A percentile compares a stretch with the other conserved stretches of the same genome.
Conservation (phyloP, 768 basidiomycete genomes). For the Mycena kentingensis region DNA sequence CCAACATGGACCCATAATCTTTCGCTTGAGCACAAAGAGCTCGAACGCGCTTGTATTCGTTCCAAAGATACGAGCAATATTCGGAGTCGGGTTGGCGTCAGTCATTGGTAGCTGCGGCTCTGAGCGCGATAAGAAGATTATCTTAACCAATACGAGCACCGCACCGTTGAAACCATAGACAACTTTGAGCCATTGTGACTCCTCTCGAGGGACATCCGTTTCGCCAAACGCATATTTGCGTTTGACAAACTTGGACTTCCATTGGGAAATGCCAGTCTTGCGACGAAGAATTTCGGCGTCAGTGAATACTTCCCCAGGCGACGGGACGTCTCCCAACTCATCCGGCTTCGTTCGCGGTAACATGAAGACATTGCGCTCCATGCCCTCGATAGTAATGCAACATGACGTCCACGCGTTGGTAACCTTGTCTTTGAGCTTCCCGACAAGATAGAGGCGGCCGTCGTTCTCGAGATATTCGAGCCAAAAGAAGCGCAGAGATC, state of each 20-base stretch:
- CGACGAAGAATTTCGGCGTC: slow-evolving; percentile 84
- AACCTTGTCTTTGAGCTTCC: slow-evolving; percentile 84
- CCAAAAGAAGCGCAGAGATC: slow-evolving; percentile 92
- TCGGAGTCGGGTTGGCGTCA: slow-evolving; percentile 64
- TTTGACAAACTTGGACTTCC: slow-evolving; percentile 82
- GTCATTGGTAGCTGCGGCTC: slow-evolving; percentile 75
- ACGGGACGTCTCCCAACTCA: slow-evolving; percentile 65
- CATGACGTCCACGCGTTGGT: slow-evolving; percentile 76
- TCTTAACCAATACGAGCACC: slow-evolving; percentile 24
- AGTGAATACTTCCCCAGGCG: slow-evolving; percentile 67
- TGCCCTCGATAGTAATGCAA: slow-evolving; percentile 80
- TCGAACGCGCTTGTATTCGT: slow-evolving; percentile 94
- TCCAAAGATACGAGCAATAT: slow-evolving; percentile 86
- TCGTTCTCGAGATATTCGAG: slow-evolving; percentile 89
- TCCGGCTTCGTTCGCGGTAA: slow-evolving; percentile 70
- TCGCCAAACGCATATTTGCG: slow-evolving; percentile 93
- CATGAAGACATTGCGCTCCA: slow-evolving; percentile 90
- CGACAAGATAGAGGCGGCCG: slow-evolving; percentile 85
- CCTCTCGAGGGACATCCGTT: slow-evolving; percentile 73
- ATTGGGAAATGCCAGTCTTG: slow-evolving; percentile 71
- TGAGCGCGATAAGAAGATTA: slow-evolving; percentile 29
- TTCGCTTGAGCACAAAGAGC: slow-evolving; percentile 88
- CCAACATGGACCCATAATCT: slow-evolving; percentile 99
- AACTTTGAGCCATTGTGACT: slow-evolving; percentile 90
- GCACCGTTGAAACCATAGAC: slow-evolving; percentile 86